phyloP scores from a whole-genome alignment of 75 land plant species.

The Cunninghamia lanceolata region DNA sequence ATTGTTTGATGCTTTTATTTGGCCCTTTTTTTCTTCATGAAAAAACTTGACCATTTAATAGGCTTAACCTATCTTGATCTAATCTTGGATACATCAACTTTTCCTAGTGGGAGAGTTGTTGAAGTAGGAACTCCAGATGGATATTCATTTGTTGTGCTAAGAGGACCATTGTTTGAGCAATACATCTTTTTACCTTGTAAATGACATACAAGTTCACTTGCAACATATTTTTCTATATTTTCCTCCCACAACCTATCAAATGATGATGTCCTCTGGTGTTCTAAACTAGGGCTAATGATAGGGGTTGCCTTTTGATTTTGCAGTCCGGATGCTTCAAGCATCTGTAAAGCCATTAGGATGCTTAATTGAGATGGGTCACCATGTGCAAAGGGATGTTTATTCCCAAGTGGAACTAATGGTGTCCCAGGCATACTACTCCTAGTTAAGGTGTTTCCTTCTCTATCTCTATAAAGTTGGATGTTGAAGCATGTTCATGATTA shows the following conservation, averaged over 20 bases:
- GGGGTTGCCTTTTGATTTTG: constrained; percentile 35
- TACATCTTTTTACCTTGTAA: constrained; percentile 29
- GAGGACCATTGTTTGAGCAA: constrained; percentile 32
- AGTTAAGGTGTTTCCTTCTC: no score
- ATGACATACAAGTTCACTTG: constrained; percentile 54
- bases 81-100: constrained; percentile 34
- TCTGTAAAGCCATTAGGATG: no score
- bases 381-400: no score
- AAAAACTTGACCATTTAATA: constrained; percentile 48
- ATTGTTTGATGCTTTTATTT: no score
- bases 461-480: no score
- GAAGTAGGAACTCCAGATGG: constrained; percentile 11
- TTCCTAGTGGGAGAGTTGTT: neutral
- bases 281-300: constrained; percentile 32
- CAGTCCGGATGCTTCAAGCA: constrained; percentile 49
- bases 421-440: no score
- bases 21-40: constrained; percentile 79
- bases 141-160: constrained; percentile 18
- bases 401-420: no score
- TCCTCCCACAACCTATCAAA: constrained; percentile 67
- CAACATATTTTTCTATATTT: constrained; percentile 47
- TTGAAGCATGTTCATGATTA: no score
- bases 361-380: no score
- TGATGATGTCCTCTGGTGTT: no score
- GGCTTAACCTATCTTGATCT: constrained; percentile 49